Percentiles rank a stretch among this genome's conserved stretches.
These are phyloP conservation scores for Mycena alexandri DNA, from an alignment of 768 basidiomycete species.

Conservation along the genomic window DNA sequence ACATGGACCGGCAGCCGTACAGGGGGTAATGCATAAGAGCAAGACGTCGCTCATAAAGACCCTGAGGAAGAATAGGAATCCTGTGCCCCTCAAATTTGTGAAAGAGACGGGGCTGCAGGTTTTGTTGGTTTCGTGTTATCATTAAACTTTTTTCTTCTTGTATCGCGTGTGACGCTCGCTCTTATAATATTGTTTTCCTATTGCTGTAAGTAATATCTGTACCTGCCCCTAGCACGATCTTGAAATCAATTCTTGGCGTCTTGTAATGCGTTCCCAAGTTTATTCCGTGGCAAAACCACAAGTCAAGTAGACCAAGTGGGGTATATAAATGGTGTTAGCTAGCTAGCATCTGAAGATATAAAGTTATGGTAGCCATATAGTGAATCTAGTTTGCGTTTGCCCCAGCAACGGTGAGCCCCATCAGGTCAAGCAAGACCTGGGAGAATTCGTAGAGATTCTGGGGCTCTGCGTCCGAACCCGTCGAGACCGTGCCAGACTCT, in stretches of 20 bases:
- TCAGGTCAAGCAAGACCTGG: slow-evolving; percentile 53
- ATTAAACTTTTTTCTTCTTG: background rate
- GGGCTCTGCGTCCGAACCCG: slow-evolving; percentile 39
- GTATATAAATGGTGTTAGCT: slow-evolving; percentile 30
- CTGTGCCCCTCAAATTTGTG: slow-evolving; percentile 65
- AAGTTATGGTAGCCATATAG: slow-evolving; percentile 23
- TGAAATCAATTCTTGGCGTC: slow-evolving; percentile 12
- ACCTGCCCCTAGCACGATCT: background rate
- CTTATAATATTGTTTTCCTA: slow-evolving; percentile 6
- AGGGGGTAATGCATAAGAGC: slow-evolving; percentile 71
- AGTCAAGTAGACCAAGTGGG: slow-evolving; percentile 1
- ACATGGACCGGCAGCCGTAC: slow-evolving; percentile 73
- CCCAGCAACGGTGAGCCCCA: slow-evolving; percentile 49
- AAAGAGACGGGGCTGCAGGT: slow-evolving; percentile 75
- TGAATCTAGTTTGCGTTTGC: slow-evolving; percentile 31
- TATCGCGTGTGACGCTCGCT: background rate
- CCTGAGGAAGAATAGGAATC: slow-evolving; percentile 62
- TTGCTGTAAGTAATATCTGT: slow-evolving; percentile 17
- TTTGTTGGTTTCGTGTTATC: slow-evolving; percentile 67
- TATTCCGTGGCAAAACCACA: background rate
- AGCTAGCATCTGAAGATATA: slow-evolving; percentile 28
- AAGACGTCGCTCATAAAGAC: slow-evolving; percentile 72
- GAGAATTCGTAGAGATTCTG: slow-evolving; percentile 52
- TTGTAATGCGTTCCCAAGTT: background rate
- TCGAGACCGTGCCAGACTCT: slow-evolving; percentile 46